Evolutionary conservation across 202 grass and related monocot species (phyloP), one percentile per base, ranked within the genome.

Genomic region (Digitaria exilis): DNA sequence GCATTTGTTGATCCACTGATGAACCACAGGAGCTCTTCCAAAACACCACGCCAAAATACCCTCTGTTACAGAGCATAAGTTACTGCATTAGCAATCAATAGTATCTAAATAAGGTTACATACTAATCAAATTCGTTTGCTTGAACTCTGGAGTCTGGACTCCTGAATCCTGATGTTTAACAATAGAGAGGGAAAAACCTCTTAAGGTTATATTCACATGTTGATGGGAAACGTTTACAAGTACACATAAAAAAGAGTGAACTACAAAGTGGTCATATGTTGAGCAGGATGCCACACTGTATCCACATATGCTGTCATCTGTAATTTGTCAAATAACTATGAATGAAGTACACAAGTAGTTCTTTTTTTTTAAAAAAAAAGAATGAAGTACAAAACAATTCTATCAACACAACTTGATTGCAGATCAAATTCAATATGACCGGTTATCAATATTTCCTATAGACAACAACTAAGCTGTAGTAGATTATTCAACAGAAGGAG

Each of bases 11-110:
- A 97, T 50, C 95, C 95, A 89, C 90, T 94, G 62, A 97, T 93
- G 82, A 97, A 97, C 95, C 95, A 97, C 63, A 97, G 62, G 30
- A 97, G 92, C 85, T 97, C 95, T 91, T 97, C 95, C 18, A 94
- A 71, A 78, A 94, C 90, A 82, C 90, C 95, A 73, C 88, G 84
- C 95, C 95, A 94, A 87, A 97, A 97, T 44, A 94, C 90, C 84
- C 82, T 94, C 92, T 97, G 82, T 46, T 73, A 73, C 80, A 89
- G 18, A 75, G 31, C 7, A 80, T 14, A 34, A 50, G 73, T 46
- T 68, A 75, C 21, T 80, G 66, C 42, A 41, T 85, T 77, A 55
- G 52, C 69, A 50, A 75, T 65, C 28, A 65, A 34, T 66, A 17
- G 28, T 21, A 81, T 6, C 54, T 51, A 65, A 48, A 65, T 24